These are phyloP conservation scores for Aspergillus aculeatus DNA, from an alignment of 2,329 filamentous ascomycete genomes.

Conservation along the genomic window DNA sequence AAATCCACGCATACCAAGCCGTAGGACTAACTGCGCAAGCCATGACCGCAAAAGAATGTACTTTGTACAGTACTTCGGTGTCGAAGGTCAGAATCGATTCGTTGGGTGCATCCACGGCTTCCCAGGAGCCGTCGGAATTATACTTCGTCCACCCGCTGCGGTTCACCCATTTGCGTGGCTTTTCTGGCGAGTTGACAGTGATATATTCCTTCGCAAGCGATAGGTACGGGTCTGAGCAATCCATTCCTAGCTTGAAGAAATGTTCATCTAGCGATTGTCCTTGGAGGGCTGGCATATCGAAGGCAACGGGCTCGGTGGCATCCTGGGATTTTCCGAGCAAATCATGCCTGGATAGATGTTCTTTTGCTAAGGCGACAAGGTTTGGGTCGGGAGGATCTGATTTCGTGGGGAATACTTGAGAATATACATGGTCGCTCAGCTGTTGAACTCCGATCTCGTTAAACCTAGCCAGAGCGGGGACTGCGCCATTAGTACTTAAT, in stretches of 20 bases:
- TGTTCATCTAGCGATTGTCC: conserved; percentile 87
- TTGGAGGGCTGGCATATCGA: conserved; percentile 77
- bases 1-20: conserved; percentile 97
- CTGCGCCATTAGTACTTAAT: conserved; percentile 26
- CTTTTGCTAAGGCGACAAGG: conserved; percentile 74
- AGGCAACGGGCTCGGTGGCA: conserved; percentile 69
- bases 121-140: conserved; percentile 67
- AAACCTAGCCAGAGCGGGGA: conserved; percentile 62
- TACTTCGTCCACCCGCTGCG: conserved; percentile 96
- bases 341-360: conserved; percentile 82
- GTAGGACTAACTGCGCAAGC: conserved; percentile 87
- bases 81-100: conserved; percentile 87
- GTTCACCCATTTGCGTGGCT: conserved; percentile 70
- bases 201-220: conserved; percentile 73
- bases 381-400: conserved; percentile 60
- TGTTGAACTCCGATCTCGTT: conserved; percentile 96
- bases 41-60: conserved; percentile 91
- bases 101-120: conserved; percentile 72
- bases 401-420: conserved; percentile 71
- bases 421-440: conserved; percentile 76
- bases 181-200: conserved; percentile 56
- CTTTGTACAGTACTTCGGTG: conserved; percentile 94
- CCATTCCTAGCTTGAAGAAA: conserved; percentile 82
- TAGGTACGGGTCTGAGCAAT: conserved; percentile 83
- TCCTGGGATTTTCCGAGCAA: conserved; percentile 88